Evolutionary conservation across 2,329 filamentous ascomycete species (phyloP).

Genomic region (Volutella citrinella): DNA sequence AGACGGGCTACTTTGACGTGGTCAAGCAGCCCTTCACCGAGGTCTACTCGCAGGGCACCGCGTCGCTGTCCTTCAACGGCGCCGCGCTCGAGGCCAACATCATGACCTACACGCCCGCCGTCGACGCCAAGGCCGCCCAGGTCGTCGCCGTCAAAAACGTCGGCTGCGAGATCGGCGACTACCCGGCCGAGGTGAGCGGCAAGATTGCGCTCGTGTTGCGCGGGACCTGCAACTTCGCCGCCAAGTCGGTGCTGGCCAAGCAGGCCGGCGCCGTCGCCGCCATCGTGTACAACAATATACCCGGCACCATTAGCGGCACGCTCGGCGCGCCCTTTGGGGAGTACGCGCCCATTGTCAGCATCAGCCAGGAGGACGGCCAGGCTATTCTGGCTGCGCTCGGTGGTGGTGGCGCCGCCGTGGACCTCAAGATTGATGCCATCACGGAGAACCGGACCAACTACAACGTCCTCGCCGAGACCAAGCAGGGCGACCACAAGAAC

Average conservation of each 20-base stretch:
- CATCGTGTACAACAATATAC: constrained; percentile 62
- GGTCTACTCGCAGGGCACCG: constrained; percentile 32
- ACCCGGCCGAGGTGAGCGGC: constrained; percentile 47
- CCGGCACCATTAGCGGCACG: constrained; percentile 50
- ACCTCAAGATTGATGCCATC: constrained; percentile 44
- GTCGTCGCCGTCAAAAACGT: constrained; percentile 48
- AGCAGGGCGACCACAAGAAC: constrained; percentile 45
- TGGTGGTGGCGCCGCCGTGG: constrained; percentile 30
- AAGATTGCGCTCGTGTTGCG: constrained; percentile 59
- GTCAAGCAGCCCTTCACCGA: constrained; percentile 43
- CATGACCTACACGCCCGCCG: constrained; percentile 51
- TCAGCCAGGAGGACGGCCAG: constrained; percentile 46
- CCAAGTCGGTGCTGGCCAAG: constrained; percentile 56
- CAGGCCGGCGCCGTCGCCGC: constrained; percentile 54
- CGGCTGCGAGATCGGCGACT: constrained; percentile 54
- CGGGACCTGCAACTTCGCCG: constrained; percentile 56
- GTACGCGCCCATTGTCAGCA: constrained; percentile 51
- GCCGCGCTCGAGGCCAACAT: constrained; percentile 22
- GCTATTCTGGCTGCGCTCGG: constrained; percentile 29
- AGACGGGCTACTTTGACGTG: constrained; percentile 40
- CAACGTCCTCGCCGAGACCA: constrained; percentile 50
- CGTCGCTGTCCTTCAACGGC: constrained; percentile 29
- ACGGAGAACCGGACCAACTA: constrained; percentile 46
- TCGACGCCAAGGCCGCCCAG: constrained; percentile 32
- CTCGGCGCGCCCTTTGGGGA: constrained; percentile 45